Evolutionary conservation across 345 rosid species (phyloP), one percentile per base, ranked within the genome.

Genomic region (Iberis pinnata): DNA sequence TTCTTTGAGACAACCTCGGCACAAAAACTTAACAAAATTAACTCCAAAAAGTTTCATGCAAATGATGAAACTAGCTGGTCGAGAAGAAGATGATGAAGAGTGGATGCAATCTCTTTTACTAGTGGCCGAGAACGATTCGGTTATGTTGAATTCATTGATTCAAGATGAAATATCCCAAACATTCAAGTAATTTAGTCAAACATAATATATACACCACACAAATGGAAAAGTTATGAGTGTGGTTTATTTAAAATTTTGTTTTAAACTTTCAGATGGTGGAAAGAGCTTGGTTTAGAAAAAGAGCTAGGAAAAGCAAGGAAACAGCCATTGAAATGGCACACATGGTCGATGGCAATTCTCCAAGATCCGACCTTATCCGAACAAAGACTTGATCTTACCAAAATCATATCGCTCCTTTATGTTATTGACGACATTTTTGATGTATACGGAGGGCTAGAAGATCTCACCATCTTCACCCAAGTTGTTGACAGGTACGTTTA

Each of bases 181-280:
- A 22, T 2, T 22, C 25, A 22, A 22, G 25, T 22, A 22, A 22
- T n/a, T n/a, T n/a, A n/a, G n/a, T n/a, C n/a, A n/a, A n/a, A n/a
- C n/a, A n/a, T n/a, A n/a, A n/a, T n/a, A n/a, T n/a, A n/a, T n/a
- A n/a, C n/a, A n/a, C n/a, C n/a, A n/a, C n/a, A n/a, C n/a, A n/a
- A n/a, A n/a, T n/a, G n/a, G n/a, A n/a, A n/a, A n/a, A n/a, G n/a
- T n/a, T 22, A 2, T 22, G 6, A 22, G 4, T 22, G 25, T 3
- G 25, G 6, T 22, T 22, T 22, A 2, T 3, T n/a, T n/a, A n/a
- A n/a, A n/a, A n/a, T n/a, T 22, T 22, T 22, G 25, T 19, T 54
- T 9, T 51, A 7, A 12, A n/a, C 18, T 60, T 8, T 52, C 49
- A 83, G 90, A 36, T 83, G 90, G 87, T 83, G 90, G 90, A 61